phyloP scores from a whole-genome alignment of 2,329 filamentous ascomycete species.

The Exophiala xenobiotica region DNA sequence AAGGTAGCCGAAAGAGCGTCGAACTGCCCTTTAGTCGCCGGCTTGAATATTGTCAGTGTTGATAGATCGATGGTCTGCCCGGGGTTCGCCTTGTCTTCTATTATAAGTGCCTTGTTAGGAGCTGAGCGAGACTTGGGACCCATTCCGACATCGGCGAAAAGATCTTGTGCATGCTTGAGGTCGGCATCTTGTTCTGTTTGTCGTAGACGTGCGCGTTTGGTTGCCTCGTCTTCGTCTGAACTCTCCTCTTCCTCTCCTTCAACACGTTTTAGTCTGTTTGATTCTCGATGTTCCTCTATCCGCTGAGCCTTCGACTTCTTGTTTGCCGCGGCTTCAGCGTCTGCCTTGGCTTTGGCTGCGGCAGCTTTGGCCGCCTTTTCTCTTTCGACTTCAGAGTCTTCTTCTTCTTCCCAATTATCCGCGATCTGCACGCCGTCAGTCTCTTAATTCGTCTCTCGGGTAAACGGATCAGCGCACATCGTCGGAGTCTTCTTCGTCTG shows the following conservation, averaged over 20 bases:
- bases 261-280: constrained; percentile 58
- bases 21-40: constrained; percentile 83
- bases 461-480: constrained; percentile 59
- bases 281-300: constrained; percentile 73
- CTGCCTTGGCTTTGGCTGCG: constrained; percentile 84
- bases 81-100: constrained; percentile 71
- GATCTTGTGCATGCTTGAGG: constrained; percentile 82
- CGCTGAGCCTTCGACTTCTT: constrained; percentile 89
- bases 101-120: constrained; percentile 63
- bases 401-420: constrained; percentile 94
- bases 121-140: constrained; percentile 68
- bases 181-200: constrained; percentile 83
- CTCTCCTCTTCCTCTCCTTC: constrained; percentile 54
- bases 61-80: constrained; percentile 78
- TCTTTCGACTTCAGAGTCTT: constrained; percentile 94
- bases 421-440: constrained; percentile 62
- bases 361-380: constrained; percentile 88
- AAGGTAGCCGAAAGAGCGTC: constrained; percentile 73
- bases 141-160: constrained; percentile 76
- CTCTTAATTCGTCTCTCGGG: constrained; percentile 1
- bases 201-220: constrained; percentile 71
- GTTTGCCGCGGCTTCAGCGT: constrained; percentile 80
- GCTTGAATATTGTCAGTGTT: constrained; percentile 81
- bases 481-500: constrained; percentile 82
- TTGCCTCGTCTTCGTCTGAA: constrained; percentile 69